Evolutionary conservation across 257 asterid genomes (phyloP).

Genomic region (Echium plantagineum): DNA sequence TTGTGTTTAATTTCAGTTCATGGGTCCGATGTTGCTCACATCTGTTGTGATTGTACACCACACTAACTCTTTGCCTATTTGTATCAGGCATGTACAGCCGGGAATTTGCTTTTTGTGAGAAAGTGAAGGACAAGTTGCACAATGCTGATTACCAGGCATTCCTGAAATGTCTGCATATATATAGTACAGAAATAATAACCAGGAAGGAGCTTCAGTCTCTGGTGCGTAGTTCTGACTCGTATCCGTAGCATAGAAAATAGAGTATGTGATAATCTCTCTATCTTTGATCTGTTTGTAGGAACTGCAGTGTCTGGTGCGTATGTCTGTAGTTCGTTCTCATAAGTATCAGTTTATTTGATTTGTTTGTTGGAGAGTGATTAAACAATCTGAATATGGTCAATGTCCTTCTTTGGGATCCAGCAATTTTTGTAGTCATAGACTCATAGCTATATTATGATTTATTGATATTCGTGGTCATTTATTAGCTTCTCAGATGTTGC

Average conservation of each 20-base stretch:
- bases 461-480: background rate
- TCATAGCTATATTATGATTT: background rate
- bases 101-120: constrained; percentile 24
- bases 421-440: background rate
- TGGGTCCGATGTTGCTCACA: background rate
- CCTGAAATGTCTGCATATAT: constrained; percentile 30
- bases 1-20: background rate
- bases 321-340: too few relatives aligned
- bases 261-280: too few relatives aligned
- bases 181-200: constrained; percentile 20
- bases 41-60: background rate
- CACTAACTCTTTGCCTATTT: constrained; percentile 13
- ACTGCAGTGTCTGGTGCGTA: too few relatives aligned
- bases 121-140: constrained; percentile 27
- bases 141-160: constrained; percentile 25
- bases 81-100: constrained; percentile 26
- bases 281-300: too few relatives aligned
- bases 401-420: background rate
- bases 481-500: background rate
- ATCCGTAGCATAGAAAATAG: background rate
- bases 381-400: background rate
- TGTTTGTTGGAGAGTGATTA: background rate
- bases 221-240: constrained; percentile 14
- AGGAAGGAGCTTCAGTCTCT: constrained; percentile 23
- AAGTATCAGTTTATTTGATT: background rate